Evolutionary conservation across 257 asterid genomes (phyloP).

Genomic region (Plantago ovata): DNA sequence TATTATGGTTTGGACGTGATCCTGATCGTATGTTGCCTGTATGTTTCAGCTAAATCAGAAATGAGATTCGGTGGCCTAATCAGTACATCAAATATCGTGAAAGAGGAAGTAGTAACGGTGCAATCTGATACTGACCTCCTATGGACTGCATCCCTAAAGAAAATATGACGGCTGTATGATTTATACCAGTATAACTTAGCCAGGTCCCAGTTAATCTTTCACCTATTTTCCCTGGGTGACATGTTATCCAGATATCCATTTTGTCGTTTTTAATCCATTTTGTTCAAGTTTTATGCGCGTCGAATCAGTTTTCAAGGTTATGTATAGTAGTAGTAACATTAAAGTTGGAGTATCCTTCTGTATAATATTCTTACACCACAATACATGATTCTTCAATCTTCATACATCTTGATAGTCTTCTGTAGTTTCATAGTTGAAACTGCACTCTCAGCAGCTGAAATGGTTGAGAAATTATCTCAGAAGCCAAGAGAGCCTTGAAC

Average conservation of each 20-base stretch:
- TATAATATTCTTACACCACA: background rate
- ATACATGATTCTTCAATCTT: background rate
- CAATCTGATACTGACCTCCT: slow-evolving; percentile 76
- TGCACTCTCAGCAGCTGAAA: background rate
- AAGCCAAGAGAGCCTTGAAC: background rate
- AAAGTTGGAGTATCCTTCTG: background rate
- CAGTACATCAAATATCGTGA: slow-evolving; percentile 79
- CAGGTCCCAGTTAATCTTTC: background rate
- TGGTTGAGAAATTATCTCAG: background rate
- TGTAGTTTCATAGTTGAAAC: background rate
- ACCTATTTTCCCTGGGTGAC: background rate
- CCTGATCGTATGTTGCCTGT: slow-evolving; percentile 18
- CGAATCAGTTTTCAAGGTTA: slow-evolving; percentile 14
- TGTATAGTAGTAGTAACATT: background rate
- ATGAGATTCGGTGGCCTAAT: slow-evolving; percentile 84
- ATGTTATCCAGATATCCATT: background rate
- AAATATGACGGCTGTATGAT: slow-evolving; percentile 22
- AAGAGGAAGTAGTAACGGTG: slow-evolving; percentile 60
- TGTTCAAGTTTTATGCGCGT: slow-evolving; percentile 1
- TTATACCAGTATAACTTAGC: slow-evolving; percentile 10
- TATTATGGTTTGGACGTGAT: background rate
- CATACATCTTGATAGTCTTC: background rate
- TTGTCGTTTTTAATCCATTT: slow-evolving; percentile 12
- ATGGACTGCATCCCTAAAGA: slow-evolving; percentile 80
- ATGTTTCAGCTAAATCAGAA: slow-evolving; percentile 54